phyloP scores from a whole-genome alignment of 2,329 filamentous ascomycete genomes.

The Clarireedia sp. region DNA sequence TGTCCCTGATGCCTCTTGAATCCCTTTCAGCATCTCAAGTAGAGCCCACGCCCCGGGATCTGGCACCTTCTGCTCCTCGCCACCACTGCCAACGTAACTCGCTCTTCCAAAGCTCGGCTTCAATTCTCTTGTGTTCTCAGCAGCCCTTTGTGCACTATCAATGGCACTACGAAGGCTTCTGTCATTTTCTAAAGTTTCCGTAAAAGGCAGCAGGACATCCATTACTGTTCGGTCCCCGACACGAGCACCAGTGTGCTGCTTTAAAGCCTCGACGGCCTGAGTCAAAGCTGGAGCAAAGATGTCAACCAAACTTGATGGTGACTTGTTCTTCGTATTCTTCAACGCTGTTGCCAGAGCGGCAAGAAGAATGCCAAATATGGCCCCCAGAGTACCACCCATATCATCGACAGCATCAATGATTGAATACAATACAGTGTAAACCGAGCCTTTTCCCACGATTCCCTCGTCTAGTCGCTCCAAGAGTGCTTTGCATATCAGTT shows the following conservation, averaged over 20 bases:
- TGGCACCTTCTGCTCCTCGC: neutral
- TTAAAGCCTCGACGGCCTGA: conserved; percentile 22
- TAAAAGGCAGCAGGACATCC: conserved; percentile 29
- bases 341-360: conserved; percentile 16
- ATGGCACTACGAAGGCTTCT: conserved; percentile 23
- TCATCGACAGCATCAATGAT: conserved; percentile 30
- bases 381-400: conserved; percentile 30
- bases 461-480: too few relatives aligned
- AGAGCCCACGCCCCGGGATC: neutral
- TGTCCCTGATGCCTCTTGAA: neutral
- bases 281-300: conserved; percentile 17
- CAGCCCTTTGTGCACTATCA: too few relatives aligned
- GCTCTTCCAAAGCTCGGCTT: neutral
- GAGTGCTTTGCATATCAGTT: too few relatives aligned
- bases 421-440: conserved; percentile 27
- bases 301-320: conserved; percentile 8
- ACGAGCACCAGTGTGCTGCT: conserved; percentile 25
- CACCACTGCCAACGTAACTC: neutral
- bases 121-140: neutral
- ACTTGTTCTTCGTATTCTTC: too few relatives aligned
- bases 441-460: conserved; percentile 12
- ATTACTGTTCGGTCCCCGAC: conserved; percentile 29
- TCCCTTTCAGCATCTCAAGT: neutral
- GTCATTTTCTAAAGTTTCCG: conserved; percentile 26
- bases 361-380: conserved; percentile 29